phyloP scores from a whole-genome alignment of 108 stramenopile species.

The Epithemia pelagica region DNA sequence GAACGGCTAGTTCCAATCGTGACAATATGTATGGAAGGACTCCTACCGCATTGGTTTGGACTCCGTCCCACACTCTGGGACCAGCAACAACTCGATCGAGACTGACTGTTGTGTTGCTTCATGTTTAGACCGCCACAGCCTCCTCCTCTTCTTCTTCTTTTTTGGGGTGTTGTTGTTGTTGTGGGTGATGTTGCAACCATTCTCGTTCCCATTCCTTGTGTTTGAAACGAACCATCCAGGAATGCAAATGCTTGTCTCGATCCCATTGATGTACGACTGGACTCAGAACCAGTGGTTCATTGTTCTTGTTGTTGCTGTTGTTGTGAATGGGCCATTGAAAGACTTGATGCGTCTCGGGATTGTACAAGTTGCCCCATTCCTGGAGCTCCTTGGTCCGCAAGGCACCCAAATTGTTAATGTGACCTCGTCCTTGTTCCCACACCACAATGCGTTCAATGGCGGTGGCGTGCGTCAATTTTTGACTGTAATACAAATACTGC shows the following conservation, averaged over 20 bases:
- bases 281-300: conserved; percentile 44
- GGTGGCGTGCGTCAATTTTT: conserved; percentile 37
- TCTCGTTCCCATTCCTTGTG: conserved; percentile 8
- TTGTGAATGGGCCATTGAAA: conserved; percentile 56
- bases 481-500: conserved; percentile 47
- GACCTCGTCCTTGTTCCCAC: conserved; percentile 74
- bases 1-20: too few relatives aligned
- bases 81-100: too few relatives aligned
- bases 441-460: conserved; percentile 55
- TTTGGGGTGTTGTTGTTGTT: too few relatives aligned
- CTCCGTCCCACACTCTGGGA: too few relatives aligned
- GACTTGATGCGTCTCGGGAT: conserved; percentile 42
- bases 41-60: too few relatives aligned
- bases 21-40: too few relatives aligned
- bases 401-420: conserved; percentile 78
- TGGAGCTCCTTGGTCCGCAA: conserved; percentile 49
- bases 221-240: neutral
- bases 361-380: conserved; percentile 61
- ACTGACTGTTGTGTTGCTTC: too few relatives aligned
- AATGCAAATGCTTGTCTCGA: conserved; percentile 56
- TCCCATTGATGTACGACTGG: conserved; percentile 86
- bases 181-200: conserved; percentile 5
- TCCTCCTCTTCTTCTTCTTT: too few relatives aligned
- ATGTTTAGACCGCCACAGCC: too few relatives aligned
- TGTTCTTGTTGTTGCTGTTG: too few relatives aligned